Evolutionary conservation across 352 stramenopile species (phyloP).

Genomic region (Phytophthora citricola): DNA sequence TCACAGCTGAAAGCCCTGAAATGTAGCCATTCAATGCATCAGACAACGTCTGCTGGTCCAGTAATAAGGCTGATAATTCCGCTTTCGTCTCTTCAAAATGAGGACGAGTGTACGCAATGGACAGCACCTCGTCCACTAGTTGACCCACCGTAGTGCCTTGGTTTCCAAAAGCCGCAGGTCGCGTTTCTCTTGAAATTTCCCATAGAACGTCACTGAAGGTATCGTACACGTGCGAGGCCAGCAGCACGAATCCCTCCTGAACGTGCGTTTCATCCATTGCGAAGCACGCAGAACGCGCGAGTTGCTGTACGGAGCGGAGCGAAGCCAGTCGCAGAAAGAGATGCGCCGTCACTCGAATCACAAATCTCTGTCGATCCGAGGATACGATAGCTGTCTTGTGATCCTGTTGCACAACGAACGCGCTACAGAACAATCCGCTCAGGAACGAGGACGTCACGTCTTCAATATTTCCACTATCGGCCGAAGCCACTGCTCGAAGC

Average conservation of each 20-base stretch:
- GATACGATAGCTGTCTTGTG: neutral
- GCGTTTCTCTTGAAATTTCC: slow-evolving; percentile 1
- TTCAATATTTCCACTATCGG: neutral
- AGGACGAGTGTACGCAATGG: slow-evolving; percentile 26
- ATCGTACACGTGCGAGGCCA: slow-evolving; percentile 31
- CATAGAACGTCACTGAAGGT: slow-evolving; percentile 7
- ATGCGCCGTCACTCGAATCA: slow-evolving; percentile 5
- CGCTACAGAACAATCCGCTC: slow-evolving; percentile 11
- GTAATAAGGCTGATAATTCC: slow-evolving; percentile 6
- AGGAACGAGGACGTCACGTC: neutral
- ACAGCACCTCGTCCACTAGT: slow-evolving; percentile 43
- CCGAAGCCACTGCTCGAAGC: neutral
- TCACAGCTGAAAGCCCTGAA: slow-evolving; percentile 15
- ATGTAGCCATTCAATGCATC: slow-evolving; percentile 8
- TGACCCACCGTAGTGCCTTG: slow-evolving; percentile 2
- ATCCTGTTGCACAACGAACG: neutral
- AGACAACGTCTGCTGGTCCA: slow-evolving; percentile 13
- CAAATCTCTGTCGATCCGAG: neutral
- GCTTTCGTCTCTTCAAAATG: slow-evolving; percentile 14
- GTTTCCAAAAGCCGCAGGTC: neutral
- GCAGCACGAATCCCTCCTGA: slow-evolving; percentile 14
- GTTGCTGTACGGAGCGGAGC: slow-evolving; percentile 6
- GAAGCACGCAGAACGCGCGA: slow-evolving; percentile 10
- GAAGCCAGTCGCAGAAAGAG: slow-evolving; percentile 26
- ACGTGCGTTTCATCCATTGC: slow-evolving; percentile 5